phyloP scores from a whole-genome alignment of 1,284 basidiomycete genomes.

The Fomitopsis pinicola region DNA sequence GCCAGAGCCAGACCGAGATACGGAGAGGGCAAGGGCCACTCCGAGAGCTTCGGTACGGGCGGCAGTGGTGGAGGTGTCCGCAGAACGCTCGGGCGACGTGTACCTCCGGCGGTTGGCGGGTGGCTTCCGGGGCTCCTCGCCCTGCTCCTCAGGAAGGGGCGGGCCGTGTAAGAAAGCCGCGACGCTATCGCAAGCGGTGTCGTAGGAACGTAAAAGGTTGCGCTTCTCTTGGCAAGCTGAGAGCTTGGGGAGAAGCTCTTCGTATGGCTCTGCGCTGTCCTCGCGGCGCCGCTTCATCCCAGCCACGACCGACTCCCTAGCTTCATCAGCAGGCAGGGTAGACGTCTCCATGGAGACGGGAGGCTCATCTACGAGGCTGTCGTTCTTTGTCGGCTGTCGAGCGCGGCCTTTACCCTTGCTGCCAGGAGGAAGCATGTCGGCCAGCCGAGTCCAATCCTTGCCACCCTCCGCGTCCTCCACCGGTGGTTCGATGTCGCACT shows the following conservation, averaged over 20 bases:
- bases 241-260: not conserved
- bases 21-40: not conserved
- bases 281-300: constrained; percentile 50
- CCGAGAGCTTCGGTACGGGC: not conserved
- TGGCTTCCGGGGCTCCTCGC: constrained; percentile 28
- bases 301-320: not conserved
- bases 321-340: not conserved
- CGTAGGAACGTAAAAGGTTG: constrained; percentile 37
- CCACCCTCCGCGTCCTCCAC: constrained; percentile 26
- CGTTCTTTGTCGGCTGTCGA: not conserved
- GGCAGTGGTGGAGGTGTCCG: not conserved
- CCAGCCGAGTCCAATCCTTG: constrained; percentile 54
- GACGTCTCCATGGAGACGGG: not conserved
- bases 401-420: constrained; percentile 51
- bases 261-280: constrained; percentile 35
- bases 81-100: constrained; percentile 22
- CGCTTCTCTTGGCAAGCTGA: constrained; percentile 6
- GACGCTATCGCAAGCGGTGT: constrained; percentile 48
- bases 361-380: not conserved
- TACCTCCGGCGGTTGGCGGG: constrained; percentile 43
- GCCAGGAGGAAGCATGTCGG: constrained; percentile 43
- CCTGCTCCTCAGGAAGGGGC: constrained; percentile 23
- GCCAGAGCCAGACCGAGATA: not conserved
- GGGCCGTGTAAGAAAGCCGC: constrained; percentile 51
- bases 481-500: constrained; percentile 64